Evolutionary conservation across 192 early-diverging fungal species (phyloP), one percentile per base, ranked within the genome.

Genomic region (Phycomyces nitens): DNA sequence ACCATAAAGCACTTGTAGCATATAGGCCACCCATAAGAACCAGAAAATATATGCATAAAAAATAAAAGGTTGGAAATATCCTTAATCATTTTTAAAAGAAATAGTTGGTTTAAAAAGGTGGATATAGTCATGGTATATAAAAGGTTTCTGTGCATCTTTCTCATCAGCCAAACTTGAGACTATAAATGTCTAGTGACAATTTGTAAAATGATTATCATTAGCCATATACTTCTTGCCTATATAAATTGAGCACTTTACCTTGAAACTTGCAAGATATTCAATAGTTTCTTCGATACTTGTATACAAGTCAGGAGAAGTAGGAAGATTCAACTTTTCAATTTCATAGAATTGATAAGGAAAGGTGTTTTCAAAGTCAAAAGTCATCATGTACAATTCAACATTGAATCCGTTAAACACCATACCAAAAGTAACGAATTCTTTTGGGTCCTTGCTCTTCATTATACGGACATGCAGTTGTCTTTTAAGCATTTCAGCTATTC

Each of bases 341-440:
- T 56, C 24, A 56, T 56, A 56, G 27, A 56, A 56, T 18, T 58
- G 29, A 58, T 58, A 58, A 22, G 56, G 16, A 1, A 20, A 3
- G 0, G 15, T 42, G 11, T 20, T 42, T 38, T 42, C 29, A 10
- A 41, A 21, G 20, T 58, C n/a, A 10, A 58, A 58, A 23, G 18
- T 29, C 41, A 59, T 59, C 23, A 59, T 15, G 42, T 42, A 59
- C 15, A 59, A 41, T 47, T 59, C 57, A 59, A 59, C 23, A 14
- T 42, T 47, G 11, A 44, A 23, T 14, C 57, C 57, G 10, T 59
- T 23, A 47, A 59, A 42, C 43, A 59, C 2, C 11, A 59, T 16
- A 59, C 57, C 57, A 59, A 59, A 59, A 44, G 57, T 59, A 26
- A 44, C 3, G 26, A 59, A 44, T 44, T 47, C 57, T 47, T 42